Evolutionary conservation across 768 basidiomycete species (phyloP).

Genomic region (Erythrobasidium yunnanense): DNA sequence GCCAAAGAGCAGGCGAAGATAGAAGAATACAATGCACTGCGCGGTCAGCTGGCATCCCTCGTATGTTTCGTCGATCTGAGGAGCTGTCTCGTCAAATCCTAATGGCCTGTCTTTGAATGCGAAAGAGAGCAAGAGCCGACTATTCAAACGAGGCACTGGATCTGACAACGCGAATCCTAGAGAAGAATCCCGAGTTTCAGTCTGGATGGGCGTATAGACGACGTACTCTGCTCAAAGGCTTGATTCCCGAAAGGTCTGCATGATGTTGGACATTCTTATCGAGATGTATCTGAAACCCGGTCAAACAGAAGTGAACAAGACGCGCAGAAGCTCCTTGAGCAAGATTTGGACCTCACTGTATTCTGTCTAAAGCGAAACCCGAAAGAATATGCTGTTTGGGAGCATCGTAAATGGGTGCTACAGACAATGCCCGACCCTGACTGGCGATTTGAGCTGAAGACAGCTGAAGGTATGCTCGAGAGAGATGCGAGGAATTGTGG

Average conservation of each 20-base stretch:
- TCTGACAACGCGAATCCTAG: constrained; percentile 65
- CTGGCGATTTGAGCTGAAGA: constrained; percentile 75
- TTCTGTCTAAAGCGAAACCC: constrained; percentile 69
- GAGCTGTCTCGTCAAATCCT: no score
- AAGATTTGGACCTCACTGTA: constrained; percentile 72
- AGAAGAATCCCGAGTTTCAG: constrained; percentile 87
- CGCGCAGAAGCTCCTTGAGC: constrained; percentile 54
- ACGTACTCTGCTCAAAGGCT: constrained; percentile 58
- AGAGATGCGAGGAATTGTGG: constrained; percentile 84
- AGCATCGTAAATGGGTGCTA: constrained; percentile 89
- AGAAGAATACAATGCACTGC: neutral
- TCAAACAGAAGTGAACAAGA: constrained; percentile 55
- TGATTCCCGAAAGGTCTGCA: constrained; percentile 58
- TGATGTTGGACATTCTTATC: no score
- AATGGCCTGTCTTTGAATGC: no score
- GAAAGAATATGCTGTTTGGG: constrained; percentile 99
- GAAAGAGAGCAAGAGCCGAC: neutral
- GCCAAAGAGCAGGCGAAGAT: neutral
- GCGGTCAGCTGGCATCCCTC: neutral
- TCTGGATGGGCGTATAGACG: constrained; percentile 93
- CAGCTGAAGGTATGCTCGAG: constrained; percentile 86
- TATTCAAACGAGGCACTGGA: constrained; percentile 44
- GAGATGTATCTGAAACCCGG: neutral
- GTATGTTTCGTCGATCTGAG: no score
- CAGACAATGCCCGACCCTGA: constrained; percentile 65